Conservation (phyloP, 371 early-diverging fungal species). For the Rhizopus stolonifer region DNA sequence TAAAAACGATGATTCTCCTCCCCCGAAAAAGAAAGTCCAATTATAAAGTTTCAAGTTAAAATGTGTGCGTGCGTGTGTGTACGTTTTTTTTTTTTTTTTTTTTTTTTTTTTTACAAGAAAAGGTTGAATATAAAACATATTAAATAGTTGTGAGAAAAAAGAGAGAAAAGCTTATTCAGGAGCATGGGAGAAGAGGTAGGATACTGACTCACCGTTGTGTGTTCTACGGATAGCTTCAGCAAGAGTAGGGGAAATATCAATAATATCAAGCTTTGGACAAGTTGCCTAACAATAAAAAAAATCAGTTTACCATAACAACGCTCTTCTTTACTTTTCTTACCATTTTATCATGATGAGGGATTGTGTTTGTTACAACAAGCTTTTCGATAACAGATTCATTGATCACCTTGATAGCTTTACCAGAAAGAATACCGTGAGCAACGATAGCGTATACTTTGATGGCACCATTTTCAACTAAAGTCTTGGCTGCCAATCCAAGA, state of each 20-base stretch:
- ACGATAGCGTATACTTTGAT: conserved; percentile 91
- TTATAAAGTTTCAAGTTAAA: too few species aligned
- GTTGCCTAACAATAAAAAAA: conserved; percentile 44
- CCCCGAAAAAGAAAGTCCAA: too few species aligned
- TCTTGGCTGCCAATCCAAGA: conserved; percentile 87
- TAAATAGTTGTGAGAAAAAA: neutral
- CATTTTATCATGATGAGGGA: conserved; percentile 87
- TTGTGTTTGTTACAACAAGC: conserved; percentile 90
- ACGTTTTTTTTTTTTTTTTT: too few species aligned
- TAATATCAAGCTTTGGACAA: conserved; percentile 86
- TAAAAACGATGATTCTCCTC: too few species aligned
- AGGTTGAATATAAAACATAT: neutral
- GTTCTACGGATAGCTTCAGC: conserved; percentile 86
- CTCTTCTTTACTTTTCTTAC: conserved; percentile 16
- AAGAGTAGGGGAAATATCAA: conserved; percentile 90
- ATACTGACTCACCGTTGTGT: conserved; percentile 93
- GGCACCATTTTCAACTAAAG: conserved; percentile 88
- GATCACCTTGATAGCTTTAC: conserved; percentile 87
- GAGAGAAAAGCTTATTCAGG: conserved; percentile 32
- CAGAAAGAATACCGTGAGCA: conserved; percentile 90
- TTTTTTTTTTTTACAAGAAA: neutral
- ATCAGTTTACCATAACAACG: neutral
- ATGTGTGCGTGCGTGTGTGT: too few species aligned
- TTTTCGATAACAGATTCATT: conserved; percentile 80
- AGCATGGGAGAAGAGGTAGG: conserved; percentile 72